These are phyloP conservation scores for Monosporozyma aquatica DNA, from an alignment of 805 yeast genomes.

Conservation along the genomic window DNA sequence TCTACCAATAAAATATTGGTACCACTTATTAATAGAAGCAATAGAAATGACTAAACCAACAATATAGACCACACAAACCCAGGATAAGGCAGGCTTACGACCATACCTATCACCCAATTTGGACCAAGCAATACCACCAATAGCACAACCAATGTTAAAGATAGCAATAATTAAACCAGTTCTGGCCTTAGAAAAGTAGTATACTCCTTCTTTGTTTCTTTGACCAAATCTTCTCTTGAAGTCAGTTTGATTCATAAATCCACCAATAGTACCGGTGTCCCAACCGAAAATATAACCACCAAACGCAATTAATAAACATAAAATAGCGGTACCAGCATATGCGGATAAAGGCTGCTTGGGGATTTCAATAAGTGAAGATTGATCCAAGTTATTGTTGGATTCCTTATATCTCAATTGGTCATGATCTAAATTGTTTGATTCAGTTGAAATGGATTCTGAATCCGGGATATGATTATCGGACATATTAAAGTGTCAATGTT, in stretches of 20 bases:
- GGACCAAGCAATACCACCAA: conserved; percentile 57
- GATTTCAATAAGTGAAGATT: conserved; percentile 7
- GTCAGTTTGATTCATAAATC: conserved; percentile 57
- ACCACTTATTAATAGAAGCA: conserved; percentile 46
- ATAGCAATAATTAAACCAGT: conserved; percentile 44
- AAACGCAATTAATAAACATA: conserved; percentile 28
- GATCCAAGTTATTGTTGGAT: background rate
- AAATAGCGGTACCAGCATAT: conserved; percentile 25
- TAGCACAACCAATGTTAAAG: conserved; percentile 67
- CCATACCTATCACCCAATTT: conserved; percentile 56
- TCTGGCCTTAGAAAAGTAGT: conserved; percentile 37
- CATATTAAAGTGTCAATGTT: background rate
- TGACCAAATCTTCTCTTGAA: conserved; percentile 47
- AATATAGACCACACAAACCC: conserved; percentile 52
- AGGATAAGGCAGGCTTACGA: conserved; percentile 54
- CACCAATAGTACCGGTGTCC: conserved; percentile 72
- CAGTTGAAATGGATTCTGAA: background rate
- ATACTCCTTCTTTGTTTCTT: conserved; percentile 31
- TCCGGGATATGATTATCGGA: background rate
- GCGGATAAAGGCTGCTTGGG: conserved; percentile 31
- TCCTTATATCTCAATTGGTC: background rate
- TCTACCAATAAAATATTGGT: conserved; percentile 63
- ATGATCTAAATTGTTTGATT: background rate
- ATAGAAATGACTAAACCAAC: conserved; percentile 62
- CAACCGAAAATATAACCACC: conserved; percentile 46